phyloP scores from a whole-genome alignment of 2,329 filamentous ascomycete species.

The Drechslerella coelobrocha region DNA sequence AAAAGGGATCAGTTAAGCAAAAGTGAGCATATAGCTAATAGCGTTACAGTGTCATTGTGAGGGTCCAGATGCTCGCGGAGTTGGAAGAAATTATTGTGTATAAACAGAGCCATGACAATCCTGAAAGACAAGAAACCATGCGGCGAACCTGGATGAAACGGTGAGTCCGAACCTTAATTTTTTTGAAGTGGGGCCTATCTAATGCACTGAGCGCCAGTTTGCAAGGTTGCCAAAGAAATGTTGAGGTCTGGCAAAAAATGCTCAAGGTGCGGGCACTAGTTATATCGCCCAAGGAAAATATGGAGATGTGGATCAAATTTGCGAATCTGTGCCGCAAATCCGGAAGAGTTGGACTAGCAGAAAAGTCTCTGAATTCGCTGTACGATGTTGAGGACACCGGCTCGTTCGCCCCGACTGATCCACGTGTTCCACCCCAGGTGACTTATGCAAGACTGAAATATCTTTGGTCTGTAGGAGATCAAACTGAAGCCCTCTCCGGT shows the following conservation, averaged over 20 bases:
- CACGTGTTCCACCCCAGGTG: constrained; percentile 74
- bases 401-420: constrained; percentile 58
- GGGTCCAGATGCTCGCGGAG: constrained; percentile 98
- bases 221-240: constrained; percentile 93
- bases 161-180: constrained; percentile 7
- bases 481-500: constrained; percentile 68
- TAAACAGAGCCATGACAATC: constrained; percentile 82
- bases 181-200: background rate
- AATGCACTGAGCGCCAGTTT: constrained; percentile 60
- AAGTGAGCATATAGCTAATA: background rate
- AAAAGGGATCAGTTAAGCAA: background rate
- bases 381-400: constrained; percentile 71
- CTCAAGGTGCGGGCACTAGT: constrained; percentile 91
- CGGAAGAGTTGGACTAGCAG: constrained; percentile 88
- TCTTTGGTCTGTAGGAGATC: constrained; percentile 83
- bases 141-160: constrained; percentile 94
- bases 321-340: constrained; percentile 98
- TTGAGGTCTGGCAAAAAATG: constrained; percentile 98
- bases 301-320: constrained; percentile 99
- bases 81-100: constrained; percentile 97
- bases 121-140: constrained; percentile 87
- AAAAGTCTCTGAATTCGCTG: constrained; percentile 92
- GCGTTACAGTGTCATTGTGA: constrained; percentile 74
- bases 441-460: constrained; percentile 98
- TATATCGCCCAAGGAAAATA: constrained; percentile 87